Conservation (phyloP, 2,329 filamentous ascomycete species). For the Trichoderma pleuroti region DNA sequence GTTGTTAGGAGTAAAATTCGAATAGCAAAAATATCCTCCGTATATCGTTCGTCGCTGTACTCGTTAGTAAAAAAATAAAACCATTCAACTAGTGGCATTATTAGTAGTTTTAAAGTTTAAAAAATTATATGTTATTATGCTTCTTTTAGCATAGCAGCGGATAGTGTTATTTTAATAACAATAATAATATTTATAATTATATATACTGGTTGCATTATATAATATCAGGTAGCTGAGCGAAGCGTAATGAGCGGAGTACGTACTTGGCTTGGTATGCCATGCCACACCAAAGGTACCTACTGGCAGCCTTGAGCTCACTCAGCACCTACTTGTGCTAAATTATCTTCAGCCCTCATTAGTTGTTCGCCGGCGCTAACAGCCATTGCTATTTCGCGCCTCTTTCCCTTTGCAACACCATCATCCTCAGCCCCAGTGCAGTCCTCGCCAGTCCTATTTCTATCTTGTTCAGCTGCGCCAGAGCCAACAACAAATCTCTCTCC, state of each 20-base stretch:
- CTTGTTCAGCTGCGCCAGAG: not conserved
- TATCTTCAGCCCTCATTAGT: conserved; percentile 11
- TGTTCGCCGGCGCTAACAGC: conserved; percentile 1
- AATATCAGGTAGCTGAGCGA: not conserved
- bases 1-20: not conserved
- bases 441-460: not conserved
- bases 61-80: not conserved
- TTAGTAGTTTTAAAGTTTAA: not conserved
- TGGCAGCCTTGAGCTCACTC: not conserved
- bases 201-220: not conserved
- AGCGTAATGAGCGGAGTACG: not conserved
- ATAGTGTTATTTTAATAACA: not conserved
- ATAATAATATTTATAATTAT: not conserved
- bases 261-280: not conserved
- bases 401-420: not conserved
- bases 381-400: conserved; percentile 3
- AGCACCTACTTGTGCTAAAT: not conserved
- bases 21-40: not conserved
- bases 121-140: not conserved
- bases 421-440: not conserved
- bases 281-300: not conserved
- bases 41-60: not conserved
- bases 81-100: not conserved
- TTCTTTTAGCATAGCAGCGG: not conserved
- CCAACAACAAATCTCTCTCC: not conserved